These are phyloP conservation scores for Vigna hirtella DNA, from an alignment of 306 rosid species.

Conservation along the genomic window DNA sequence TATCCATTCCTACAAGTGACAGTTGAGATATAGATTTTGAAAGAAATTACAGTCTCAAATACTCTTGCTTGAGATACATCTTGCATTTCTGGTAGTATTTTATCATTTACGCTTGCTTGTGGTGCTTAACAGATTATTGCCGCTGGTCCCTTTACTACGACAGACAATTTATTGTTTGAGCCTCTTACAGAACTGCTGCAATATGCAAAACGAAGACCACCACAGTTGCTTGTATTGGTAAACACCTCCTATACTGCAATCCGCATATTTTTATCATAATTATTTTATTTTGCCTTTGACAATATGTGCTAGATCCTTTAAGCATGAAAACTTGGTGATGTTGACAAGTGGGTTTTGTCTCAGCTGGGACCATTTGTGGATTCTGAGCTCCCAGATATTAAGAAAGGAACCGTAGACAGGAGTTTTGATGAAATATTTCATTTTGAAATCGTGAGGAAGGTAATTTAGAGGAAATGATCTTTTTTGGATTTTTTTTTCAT, in stretches of 20 bases:
- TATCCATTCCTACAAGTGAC: background rate
- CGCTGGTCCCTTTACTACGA: constrained; percentile 91
- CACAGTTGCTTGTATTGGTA: constrained; percentile 90
- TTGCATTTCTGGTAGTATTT: constrained; percentile 27
- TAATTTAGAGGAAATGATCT: constrained; percentile 42
- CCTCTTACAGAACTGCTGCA: constrained; percentile 81
- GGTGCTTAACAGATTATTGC: constrained; percentile 78
- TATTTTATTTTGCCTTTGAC: constrained; percentile 32
- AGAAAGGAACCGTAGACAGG: constrained; percentile 75
- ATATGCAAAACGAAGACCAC: constrained; percentile 81
- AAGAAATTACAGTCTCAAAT: background rate
- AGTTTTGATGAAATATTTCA: constrained; percentile 83
- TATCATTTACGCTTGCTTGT: constrained; percentile 24
- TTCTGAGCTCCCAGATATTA: constrained; percentile 86
- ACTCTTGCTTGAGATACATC: constrained; percentile 13
- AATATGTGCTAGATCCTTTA: constrained; percentile 13
- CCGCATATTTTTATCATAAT: constrained; percentile 15
- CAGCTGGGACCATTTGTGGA: constrained; percentile 97
- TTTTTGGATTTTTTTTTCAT: constrained; percentile 1
- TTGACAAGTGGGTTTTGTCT: constrained; percentile 43
- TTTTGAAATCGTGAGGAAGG: constrained; percentile 75
- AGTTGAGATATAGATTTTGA: constrained; percentile 27
- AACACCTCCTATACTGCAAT: constrained; percentile 36
- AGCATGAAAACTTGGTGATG: constrained; percentile 33
- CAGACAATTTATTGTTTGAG: constrained; percentile 88